Base-by-base conservation (phyloP, 2,329 filamentous ascomycete species). In the Keithomyces neogunnii region DNA sequence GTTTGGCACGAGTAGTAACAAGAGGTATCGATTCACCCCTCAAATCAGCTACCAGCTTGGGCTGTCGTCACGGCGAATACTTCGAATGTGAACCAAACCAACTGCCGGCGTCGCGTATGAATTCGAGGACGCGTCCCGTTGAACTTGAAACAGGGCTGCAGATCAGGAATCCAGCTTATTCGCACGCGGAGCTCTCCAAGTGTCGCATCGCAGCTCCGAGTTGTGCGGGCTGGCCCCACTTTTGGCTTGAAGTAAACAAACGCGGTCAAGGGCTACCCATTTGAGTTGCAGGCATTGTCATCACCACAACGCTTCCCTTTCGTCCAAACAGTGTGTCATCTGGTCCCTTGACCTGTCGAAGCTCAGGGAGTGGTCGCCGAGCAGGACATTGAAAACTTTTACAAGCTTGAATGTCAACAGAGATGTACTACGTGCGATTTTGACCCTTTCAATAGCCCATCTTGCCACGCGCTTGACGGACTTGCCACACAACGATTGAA, bases 221-320 rank as follows among this genome's bases (percentile, higher is more conserved):
- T 26, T 26, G 38, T 26, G 38, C 19, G 38, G 5, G 38, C 26
- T 40, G 38, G 52, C 50, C 51, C 55, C 52, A 54, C 53, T 44
- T 51, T 44, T 47, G 45, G 3, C 29, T 49, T 50, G 50, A 56
- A 60, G 63, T 66, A 66, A 66, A 65, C 63, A 66, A 66, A 66
- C 62, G 60, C 60, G 60, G 45, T 56, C 49, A 35, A 49, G 39
- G 31, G 44, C 47, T 36, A 46, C 42, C 44, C 19, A 19, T 19
- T 19, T 19, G 19, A 50, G 31, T 45, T 33, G 36, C 30, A 29
- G 11, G 28, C 43, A 19, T 19, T 19, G 19, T 19, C 39, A 26
- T 40, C 29, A 42, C 38, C 10, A 32, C 31, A 28, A 8, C 50
- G 13, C 3, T n/a, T 50, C 48, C 26, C 48, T 39, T 30, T 43